Base-by-base conservation (phyloP, 805 yeast genomes). In the Yarrowia sp. region DNA sequence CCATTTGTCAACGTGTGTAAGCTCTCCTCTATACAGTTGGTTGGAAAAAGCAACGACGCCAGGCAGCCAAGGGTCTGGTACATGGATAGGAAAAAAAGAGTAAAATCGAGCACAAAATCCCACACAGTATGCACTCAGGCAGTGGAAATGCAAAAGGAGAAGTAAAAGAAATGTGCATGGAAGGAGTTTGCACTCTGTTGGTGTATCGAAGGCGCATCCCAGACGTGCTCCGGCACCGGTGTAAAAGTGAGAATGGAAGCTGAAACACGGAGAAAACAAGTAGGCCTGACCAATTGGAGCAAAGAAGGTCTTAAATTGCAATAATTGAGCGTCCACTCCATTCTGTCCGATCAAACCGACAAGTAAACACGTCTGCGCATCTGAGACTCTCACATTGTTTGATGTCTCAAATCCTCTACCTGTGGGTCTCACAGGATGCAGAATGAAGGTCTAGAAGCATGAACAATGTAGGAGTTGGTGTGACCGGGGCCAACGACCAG, bases 401-500 rank as follows among this genome's bases (percentile, higher is more conserved):
- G 17, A 19, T 38, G 43, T 38, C 22, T 46, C 52, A n/a, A n/a
- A n/a, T n/a, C n/a, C 44, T 22, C 9, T 11, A 19, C 7, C 54
- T 48, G 54, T 32, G 38, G 38, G 54, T 48, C 54, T 32, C 38
- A 48, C 54, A 30, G 38, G 54, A 19, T 51, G 58, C 58, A 33
- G 58, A 33, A 10, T 11, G 11, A 51, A 35, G 21, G 58, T 51
- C 58, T 51, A 33, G 58, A 51, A 51, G 41, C 58, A 51, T 51
- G 41, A 16, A 28, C 30, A 33, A 51, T 21, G 58, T 33, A 51
- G 58, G 58, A 51, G 58, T 14, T 8, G 14, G 30, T 12, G 54
- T 28, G 7, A 26, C 16, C 14, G 33, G n/a, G n/a, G n/a, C n/a
- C n/a, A n/a, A n/a, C n/a, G n/a, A n/a, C n/a, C n/a, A n/a, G n/a